These are phyloP conservation scores for Prunus salicina DNA, from an alignment of 306 rosid genomes.

Conservation along the genomic window DNA sequence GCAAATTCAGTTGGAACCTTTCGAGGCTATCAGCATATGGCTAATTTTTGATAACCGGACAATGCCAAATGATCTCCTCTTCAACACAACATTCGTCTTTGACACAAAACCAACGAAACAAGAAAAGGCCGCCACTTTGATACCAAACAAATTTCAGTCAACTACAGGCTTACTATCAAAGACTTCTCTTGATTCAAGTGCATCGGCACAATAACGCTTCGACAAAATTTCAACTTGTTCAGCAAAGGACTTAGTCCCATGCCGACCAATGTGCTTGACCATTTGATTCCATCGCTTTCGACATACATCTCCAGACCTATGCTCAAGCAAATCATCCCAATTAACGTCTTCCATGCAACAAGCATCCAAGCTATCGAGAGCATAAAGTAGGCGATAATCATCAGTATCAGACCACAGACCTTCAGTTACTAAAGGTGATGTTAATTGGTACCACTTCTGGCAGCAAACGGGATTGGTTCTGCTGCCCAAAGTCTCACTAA, in stretches of 20 bases:
- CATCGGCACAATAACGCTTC: constrained; percentile 48
- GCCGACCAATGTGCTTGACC: constrained; percentile 57
- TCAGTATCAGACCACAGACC: constrained; percentile 68
- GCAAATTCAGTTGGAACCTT: neutral
- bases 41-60: neutral
- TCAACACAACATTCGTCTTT: neutral
- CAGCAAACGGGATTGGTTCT: constrained; percentile 45
- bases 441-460: constrained; percentile 63
- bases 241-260: constrained; percentile 50
- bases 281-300: constrained; percentile 81
- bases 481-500: constrained; percentile 44
- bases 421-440: constrained; percentile 53
- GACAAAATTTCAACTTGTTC: constrained; percentile 75
- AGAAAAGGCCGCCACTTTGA: neutral
- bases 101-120: neutral
- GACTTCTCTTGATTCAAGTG: constrained; percentile 57
- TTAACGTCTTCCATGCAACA: constrained; percentile 66
- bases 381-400: constrained; percentile 62
- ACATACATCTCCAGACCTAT: constrained; percentile 65
- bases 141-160: constrained; percentile 21
- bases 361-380: constrained; percentile 64
- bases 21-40: neutral
- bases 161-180: constrained; percentile 44
- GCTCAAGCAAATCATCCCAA: constrained; percentile 73
- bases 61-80: neutral